phyloP scores from a whole-genome alignment of 139 green algal species.

The Nannochloris sp. region DNA sequence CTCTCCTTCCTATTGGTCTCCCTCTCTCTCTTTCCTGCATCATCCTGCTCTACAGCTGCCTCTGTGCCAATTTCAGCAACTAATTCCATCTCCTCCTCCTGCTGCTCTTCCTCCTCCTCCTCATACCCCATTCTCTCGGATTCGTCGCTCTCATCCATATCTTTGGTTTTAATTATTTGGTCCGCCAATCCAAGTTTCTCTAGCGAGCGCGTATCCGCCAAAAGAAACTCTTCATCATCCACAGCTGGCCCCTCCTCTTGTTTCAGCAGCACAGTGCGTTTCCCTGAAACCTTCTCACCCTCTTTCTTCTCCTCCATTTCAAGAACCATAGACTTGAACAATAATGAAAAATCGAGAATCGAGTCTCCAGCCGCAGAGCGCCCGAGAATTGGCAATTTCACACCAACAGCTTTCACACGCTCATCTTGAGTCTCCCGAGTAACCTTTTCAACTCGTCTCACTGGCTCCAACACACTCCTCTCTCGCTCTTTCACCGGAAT shows the following conservation, averaged over 20 bases:
- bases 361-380: not conserved
- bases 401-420: not conserved
- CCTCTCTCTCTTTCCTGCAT: too few species aligned
- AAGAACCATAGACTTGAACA: not conserved
- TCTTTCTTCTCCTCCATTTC: not conserved
- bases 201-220: too few species aligned
- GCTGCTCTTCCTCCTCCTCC: too few species aligned
- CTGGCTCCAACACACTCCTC: not conserved
- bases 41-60: too few species aligned
- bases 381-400: slow-evolving; percentile 4
- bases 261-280: too few species aligned
- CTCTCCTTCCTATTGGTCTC: too few species aligned
- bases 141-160: not conserved
- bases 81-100: not conserved
- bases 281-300: too few species aligned
- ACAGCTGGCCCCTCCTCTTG: too few species aligned
- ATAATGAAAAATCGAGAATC: not conserved
- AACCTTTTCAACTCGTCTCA: not conserved
- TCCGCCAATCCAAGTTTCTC: too few species aligned
- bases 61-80: not conserved
- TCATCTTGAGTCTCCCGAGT: not conserved
- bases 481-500: not conserved
- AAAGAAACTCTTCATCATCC: too few species aligned
- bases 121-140: not conserved
- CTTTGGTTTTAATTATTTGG: not conserved